phyloP scores from a whole-genome alignment of 495 filamentous ascomycete species.

The Extremus antarcticus region DNA sequence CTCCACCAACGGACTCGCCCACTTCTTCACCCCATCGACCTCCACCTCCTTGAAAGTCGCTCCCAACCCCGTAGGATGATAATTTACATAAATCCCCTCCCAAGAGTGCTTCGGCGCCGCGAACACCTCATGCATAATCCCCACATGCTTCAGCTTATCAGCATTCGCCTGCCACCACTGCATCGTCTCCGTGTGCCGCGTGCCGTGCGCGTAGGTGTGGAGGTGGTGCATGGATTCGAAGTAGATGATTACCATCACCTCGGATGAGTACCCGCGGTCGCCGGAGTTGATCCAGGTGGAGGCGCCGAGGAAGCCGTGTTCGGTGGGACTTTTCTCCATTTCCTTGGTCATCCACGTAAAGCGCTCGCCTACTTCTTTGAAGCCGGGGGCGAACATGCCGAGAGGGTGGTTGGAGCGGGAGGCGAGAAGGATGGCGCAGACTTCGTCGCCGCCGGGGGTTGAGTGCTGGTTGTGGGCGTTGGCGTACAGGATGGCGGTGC shows the following conservation, averaged over 20 bases:
- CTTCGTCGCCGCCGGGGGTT: slow-evolving; percentile 21
- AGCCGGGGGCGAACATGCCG: slow-evolving; percentile 15
- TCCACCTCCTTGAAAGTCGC: neutral
- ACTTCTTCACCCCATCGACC: neutral
- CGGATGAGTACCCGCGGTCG: slow-evolving; percentile 24
- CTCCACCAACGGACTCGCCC: slow-evolving; percentile 1
- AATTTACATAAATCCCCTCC: slow-evolving; percentile 27
- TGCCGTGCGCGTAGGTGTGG: slow-evolving; percentile 39
- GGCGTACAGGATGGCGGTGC: slow-evolving; percentile 30
- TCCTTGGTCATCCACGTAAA: slow-evolving; percentile 13
- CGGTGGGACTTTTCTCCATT: slow-evolving; percentile 5
- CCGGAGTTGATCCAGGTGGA: slow-evolving; percentile 3
- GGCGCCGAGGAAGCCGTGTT: slow-evolving; percentile 20
- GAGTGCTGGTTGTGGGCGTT: slow-evolving; percentile 26
- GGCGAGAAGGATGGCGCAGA: slow-evolving; percentile 37
- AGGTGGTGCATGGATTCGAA: slow-evolving; percentile 37
- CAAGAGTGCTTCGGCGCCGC: slow-evolving; percentile 28
- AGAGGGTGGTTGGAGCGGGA: slow-evolving; percentile 32
- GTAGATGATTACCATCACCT: slow-evolving; percentile 36
- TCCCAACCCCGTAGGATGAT: neutral
- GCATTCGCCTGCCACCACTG: slow-evolving; percentile 35
- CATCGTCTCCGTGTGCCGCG: slow-evolving; percentile 36
- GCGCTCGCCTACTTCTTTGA: slow-evolving; percentile 10
- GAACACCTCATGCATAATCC: slow-evolving; percentile 42
- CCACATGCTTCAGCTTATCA: slow-evolving; percentile 33